phyloP scores from a whole-genome alignment of 176 grass and related monocot species.

The Poa pratensis region DNA sequence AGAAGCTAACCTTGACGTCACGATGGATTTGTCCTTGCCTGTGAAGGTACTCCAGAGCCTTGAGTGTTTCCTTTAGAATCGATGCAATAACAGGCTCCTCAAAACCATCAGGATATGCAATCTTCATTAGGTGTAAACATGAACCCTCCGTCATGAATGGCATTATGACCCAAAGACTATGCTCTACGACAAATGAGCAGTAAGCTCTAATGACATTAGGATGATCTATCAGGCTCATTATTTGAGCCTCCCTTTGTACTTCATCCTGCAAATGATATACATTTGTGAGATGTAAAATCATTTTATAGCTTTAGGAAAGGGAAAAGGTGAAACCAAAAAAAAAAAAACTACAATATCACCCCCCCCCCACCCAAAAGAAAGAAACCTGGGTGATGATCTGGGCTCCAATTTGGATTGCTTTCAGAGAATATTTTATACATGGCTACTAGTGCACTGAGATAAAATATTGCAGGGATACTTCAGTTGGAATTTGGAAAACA shows the following conservation, averaged over 20 bases:
- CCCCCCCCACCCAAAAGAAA: slow-evolving; percentile 15
- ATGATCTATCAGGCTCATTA: slow-evolving; percentile 97
- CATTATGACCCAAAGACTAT: slow-evolving; percentile 95
- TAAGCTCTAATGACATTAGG: slow-evolving; percentile 91
- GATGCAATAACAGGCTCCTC: slow-evolving; percentile 89
- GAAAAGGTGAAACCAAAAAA: not conserved
- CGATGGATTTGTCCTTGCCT: slow-evolving; percentile 98
- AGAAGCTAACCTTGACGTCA: slow-evolving; percentile 79
- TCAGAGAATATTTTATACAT: not conserved
- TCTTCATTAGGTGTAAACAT: slow-evolving; percentile 98
- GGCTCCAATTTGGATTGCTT: not conserved
- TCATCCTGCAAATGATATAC: slow-evolving; percentile 69
- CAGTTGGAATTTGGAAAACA: not conserved
- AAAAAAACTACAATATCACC: not conserved
- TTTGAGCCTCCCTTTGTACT: slow-evolving; percentile 92
- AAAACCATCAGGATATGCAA: slow-evolving; percentile 86
- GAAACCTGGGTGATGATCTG: not conserved
- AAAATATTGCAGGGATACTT: slow-evolving; percentile 19
- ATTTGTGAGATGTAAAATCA: slow-evolving; percentile 33
- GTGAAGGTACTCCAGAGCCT: slow-evolving; percentile 96
- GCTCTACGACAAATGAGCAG: slow-evolving; percentile 93
- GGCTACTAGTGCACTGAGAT: slow-evolving; percentile 2
- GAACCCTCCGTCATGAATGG: slow-evolving; percentile 98
- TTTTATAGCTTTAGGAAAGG: not conserved
- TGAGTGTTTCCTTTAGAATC: slow-evolving; percentile 96